Evolutionary conservation across 768 basidiomycete genomes (phyloP).

Genomic region (Leccinum disarticulatum): DNA sequence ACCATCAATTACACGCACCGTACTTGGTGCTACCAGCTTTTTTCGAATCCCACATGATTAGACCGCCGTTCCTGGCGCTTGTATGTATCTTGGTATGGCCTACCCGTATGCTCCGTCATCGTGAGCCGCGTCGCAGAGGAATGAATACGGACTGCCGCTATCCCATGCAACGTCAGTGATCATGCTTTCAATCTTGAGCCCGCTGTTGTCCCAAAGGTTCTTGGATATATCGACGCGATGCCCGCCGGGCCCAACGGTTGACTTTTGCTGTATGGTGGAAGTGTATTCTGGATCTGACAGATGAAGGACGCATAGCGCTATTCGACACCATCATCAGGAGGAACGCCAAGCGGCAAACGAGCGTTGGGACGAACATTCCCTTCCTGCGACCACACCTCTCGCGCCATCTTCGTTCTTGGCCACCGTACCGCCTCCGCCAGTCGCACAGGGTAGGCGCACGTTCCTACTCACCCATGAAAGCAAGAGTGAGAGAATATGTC

Average conservation of each 20-base stretch:
- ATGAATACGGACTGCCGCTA: constrained; percentile 50
- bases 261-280: constrained; percentile 47
- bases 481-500: constrained; percentile 43
- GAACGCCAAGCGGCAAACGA: background rate
- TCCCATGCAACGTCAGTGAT: constrained; percentile 85
- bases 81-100: constrained; percentile 72
- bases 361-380: constrained; percentile 57
- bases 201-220: constrained; percentile 77
- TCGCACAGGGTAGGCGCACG: constrained; percentile 60
- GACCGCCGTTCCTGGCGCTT: constrained; percentile 76
- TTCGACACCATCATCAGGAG: constrained; percentile 12
- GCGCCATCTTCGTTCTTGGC: constrained; percentile 65
- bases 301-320: constrained; percentile 62
- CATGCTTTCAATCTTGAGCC: constrained; percentile 74
- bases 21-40: constrained; percentile 66
- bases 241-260: constrained; percentile 55
- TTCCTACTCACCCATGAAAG: constrained; percentile 47
- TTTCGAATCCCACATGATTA: constrained; percentile 81
- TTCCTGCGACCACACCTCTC: constrained; percentile 71
- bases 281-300: constrained; percentile 48
- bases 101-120: constrained; percentile 29
- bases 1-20: constrained; percentile 44
- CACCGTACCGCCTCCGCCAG: constrained; percentile 64
- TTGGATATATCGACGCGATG: constrained; percentile 69
- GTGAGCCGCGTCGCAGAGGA: background rate